A percentile compares a stretch with the other conserved stretches of the same genome.
These are phyloP conservation scores for Holtermanniella nyarrowii DNA, from an alignment of 768 basidiomycete genomes.

Conservation along the genomic window DNA sequence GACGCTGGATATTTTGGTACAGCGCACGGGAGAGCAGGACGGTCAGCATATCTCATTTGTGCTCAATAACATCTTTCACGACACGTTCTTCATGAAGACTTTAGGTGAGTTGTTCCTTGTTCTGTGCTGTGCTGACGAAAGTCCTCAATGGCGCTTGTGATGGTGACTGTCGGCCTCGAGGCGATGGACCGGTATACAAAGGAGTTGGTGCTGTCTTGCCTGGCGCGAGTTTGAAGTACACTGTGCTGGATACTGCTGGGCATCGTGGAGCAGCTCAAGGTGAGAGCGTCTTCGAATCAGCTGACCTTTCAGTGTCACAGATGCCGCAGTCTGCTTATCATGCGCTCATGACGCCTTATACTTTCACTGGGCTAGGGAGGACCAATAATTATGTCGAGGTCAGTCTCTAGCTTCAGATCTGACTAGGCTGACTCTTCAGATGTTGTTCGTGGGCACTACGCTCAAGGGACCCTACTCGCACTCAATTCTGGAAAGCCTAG, in stretches of 20 bases:
- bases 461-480: conserved; percentile 60
- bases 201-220: conserved; percentile 90
- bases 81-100: conserved; percentile 96
- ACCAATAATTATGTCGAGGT: conserved; percentile 97
- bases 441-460: conserved; percentile 89
- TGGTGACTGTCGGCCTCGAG: conserved; percentile 59
- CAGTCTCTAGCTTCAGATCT: conserved; percentile 6
- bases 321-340: conserved; percentile 89
- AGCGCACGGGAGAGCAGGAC: conserved; percentile 61
- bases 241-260: conserved; percentile 83
- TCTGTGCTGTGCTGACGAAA: conserved; percentile 32
- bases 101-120: conserved; percentile 53
- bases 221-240: conserved; percentile 93
- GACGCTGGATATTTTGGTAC: conserved; percentile 80
- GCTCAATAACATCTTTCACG: conserved; percentile 96
- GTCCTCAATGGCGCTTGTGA: conserved; percentile 89
- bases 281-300: conserved; percentile 29
- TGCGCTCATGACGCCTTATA: conserved; percentile 77
- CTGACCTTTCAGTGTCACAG: conserved; percentile 58
- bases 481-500: conserved; percentile 91
- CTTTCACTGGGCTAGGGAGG: conserved; percentile 90
- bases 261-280: conserved; percentile 82
- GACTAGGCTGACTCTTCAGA: conserved; percentile 40
- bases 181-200: conserved; percentile 63
- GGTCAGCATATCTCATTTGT: conserved; percentile 55